phyloP scores from a whole-genome alignment of 805 yeast genomes.

The Komagataella phaffii region DNA sequence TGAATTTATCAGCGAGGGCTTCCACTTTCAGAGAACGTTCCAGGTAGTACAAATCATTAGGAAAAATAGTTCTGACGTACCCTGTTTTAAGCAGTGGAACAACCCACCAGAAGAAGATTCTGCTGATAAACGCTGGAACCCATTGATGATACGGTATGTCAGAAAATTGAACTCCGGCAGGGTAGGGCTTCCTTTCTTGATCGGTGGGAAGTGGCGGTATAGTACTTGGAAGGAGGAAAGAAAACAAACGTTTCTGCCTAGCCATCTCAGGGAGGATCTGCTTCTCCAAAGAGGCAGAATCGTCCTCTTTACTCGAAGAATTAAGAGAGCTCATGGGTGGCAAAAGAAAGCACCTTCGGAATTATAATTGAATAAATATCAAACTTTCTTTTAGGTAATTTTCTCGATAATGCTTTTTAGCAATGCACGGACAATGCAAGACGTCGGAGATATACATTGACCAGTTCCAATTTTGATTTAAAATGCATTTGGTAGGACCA shows the following conservation, averaged over 20 bases:
- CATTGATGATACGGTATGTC: conserved; percentile 28
- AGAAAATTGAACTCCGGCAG: conserved; percentile 37
- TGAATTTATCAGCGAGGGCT: conserved; percentile 20
- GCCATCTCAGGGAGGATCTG: not conserved
- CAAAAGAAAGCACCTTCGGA: not conserved
- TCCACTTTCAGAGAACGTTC: conserved; percentile 29
- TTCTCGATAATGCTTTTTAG: not conserved
- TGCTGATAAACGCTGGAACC: conserved; percentile 24
- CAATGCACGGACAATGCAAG: too few relatives aligned
- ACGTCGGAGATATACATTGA: too few relatives aligned
- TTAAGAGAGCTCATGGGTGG: not conserved
- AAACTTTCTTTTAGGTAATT: not conserved
- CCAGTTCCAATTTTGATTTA: too few relatives aligned
- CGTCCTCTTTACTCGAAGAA: not conserved
- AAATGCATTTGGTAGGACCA: too few relatives aligned
- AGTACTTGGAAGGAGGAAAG: conserved; percentile 10
- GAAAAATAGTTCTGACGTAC: conserved; percentile 55
- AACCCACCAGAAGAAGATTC: conserved; percentile 53
- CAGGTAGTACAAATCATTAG: conserved; percentile 45
- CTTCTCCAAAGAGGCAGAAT: not conserved
- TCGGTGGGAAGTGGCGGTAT: conserved; percentile 42
- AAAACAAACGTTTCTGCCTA: conserved; percentile 4
- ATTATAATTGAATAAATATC: too few relatives aligned
- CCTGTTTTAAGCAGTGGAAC: conserved; percentile 51
- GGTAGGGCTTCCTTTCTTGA: conserved; percentile 34